Conservation (phyloP, 2,329 filamentous ascomycete genomes). For the Neoarthrinium moseri region DNA sequence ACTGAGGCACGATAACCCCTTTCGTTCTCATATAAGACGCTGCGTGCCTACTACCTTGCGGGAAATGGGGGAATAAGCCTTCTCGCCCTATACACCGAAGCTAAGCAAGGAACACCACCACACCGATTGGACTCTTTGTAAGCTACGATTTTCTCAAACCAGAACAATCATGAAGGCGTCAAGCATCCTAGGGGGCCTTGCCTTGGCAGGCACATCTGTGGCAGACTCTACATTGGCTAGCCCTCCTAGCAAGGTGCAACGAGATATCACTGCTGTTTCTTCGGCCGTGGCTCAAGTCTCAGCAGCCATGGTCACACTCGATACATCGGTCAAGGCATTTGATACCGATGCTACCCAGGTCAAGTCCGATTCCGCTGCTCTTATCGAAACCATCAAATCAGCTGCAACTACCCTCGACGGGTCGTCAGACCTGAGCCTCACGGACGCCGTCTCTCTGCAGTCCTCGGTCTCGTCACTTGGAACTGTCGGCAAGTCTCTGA, state of each 20-base stretch:
- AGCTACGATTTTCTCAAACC: no score
- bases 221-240: not conserved
- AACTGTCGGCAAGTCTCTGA: slow-evolving; percentile 12
- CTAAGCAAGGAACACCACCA: no score
- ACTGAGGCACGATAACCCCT: no score
- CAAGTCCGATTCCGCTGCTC: slow-evolving; percentile 19
- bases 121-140: no score
- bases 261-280: slow-evolving; percentile 20
- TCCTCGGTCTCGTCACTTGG: slow-evolving; percentile 9
- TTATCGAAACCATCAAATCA: slow-evolving; percentile 20
- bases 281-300: slow-evolving; percentile 21
- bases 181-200: no score
- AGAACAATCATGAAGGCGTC: no score
- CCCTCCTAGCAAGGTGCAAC: not conserved
- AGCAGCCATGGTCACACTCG: slow-evolving; percentile 23
- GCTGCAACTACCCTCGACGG: slow-evolving; percentile 14
- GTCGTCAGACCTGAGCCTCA: slow-evolving; percentile 11
- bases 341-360: slow-evolving; percentile 20
- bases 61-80: no score
- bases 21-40: no score
- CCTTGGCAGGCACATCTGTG: no score
- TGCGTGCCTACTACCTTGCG: no score
- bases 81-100: no score
- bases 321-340: slow-evolving; percentile 27
- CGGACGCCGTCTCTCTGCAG: slow-evolving; percentile 16